Conservation (phyloP, 2,329 filamentous ascomycete species). For the Diplodia scrobiculata region DNA sequence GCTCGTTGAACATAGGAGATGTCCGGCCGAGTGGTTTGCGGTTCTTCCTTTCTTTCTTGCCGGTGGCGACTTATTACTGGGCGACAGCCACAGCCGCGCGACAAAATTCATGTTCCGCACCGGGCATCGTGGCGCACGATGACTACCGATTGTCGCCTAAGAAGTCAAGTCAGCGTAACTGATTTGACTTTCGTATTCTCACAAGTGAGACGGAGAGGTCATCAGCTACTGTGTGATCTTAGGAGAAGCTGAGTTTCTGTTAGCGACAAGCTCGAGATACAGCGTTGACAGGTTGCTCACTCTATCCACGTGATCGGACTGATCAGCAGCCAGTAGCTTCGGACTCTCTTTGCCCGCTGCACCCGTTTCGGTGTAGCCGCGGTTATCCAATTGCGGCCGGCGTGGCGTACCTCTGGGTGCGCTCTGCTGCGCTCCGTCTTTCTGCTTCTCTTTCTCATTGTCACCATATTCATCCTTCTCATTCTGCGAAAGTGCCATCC, state of each 20-base stretch:
- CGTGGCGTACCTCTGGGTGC: slow-evolving; percentile 34
- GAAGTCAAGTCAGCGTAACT: slow-evolving; percentile 28
- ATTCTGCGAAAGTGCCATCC: slow-evolving; percentile 35
- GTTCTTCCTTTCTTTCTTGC: slow-evolving; percentile 8
- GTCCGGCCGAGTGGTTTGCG: slow-evolving; percentile 3
- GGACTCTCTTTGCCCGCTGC: slow-evolving; percentile 65
- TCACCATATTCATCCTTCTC: slow-evolving; percentile 32
- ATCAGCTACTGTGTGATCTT: slow-evolving; percentile 55
- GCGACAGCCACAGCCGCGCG: slow-evolving; percentile 3
- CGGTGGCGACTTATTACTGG: not conserved
- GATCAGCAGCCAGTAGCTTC: slow-evolving; percentile 60
- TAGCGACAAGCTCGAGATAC: slow-evolving; percentile 16
- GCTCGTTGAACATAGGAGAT: slow-evolving; percentile 18
- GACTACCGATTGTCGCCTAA: slow-evolving; percentile 23
- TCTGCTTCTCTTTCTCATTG: slow-evolving; percentile 31
- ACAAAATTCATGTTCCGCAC: slow-evolving; percentile 10
- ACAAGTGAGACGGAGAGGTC: slow-evolving; percentile 27
- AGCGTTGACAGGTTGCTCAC: slow-evolving; percentile 46
- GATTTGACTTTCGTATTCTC: slow-evolving; percentile 27
- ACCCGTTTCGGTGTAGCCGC: slow-evolving; percentile 71
- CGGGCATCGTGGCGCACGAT: slow-evolving; percentile 5
- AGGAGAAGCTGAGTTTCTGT: slow-evolving; percentile 45
- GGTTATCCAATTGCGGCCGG: slow-evolving; percentile 61
- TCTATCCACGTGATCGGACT: slow-evolving; percentile 63
- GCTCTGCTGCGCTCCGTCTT: slow-evolving; percentile 30